These are phyloP conservation scores for Globisporangium viniferum DNA, from an alignment of 352 stramenopile genomes.

Conservation along the genomic window DNA sequence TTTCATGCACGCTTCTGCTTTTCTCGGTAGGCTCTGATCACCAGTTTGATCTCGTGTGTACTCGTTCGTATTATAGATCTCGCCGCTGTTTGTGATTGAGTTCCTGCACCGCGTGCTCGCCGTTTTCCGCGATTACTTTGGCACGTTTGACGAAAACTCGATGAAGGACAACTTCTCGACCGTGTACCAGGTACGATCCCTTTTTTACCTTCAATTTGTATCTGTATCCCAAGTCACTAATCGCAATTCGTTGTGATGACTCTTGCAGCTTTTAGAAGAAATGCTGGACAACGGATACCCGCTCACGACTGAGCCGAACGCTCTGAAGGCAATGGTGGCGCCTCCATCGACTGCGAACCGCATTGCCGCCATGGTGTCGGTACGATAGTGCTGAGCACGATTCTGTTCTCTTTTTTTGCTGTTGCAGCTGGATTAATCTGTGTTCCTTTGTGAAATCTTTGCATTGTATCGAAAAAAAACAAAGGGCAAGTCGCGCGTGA, in stretches of 20 bases:
- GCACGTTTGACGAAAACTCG: slow-evolving; percentile 92
- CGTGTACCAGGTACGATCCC: slow-evolving; percentile 85
- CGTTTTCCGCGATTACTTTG: slow-evolving; percentile 97
- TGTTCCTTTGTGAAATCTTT: no score
- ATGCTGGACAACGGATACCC: slow-evolving; percentile 99
- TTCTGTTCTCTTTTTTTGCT: neutral
- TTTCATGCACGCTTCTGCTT: neutral
- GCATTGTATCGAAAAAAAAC: neutral
- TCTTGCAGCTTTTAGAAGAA: slow-evolving; percentile 85
- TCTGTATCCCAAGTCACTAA: neutral
- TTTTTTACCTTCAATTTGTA: neutral
- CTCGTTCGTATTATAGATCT: slow-evolving; percentile 45
- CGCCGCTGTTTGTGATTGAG: slow-evolving; percentile 92
- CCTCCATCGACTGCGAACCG: slow-evolving; percentile 92
- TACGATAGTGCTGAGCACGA: slow-evolving; percentile 11
- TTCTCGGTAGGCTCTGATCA: neutral
- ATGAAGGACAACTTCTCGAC: slow-evolving; percentile 99
- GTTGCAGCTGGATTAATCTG: no score
- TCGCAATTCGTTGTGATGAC: neutral
- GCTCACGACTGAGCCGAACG: slow-evolving; percentile 96
- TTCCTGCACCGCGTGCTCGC: slow-evolving; percentile 96
- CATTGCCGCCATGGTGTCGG: slow-evolving; percentile 85
- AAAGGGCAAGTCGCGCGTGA: slow-evolving; percentile 86
- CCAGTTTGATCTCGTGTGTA: neutral
- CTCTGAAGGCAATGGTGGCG: slow-evolving; percentile 96